Base-by-base conservation (phyloP, 148 eudicot genomes). In the Chenopodium berlandieri region DNA sequence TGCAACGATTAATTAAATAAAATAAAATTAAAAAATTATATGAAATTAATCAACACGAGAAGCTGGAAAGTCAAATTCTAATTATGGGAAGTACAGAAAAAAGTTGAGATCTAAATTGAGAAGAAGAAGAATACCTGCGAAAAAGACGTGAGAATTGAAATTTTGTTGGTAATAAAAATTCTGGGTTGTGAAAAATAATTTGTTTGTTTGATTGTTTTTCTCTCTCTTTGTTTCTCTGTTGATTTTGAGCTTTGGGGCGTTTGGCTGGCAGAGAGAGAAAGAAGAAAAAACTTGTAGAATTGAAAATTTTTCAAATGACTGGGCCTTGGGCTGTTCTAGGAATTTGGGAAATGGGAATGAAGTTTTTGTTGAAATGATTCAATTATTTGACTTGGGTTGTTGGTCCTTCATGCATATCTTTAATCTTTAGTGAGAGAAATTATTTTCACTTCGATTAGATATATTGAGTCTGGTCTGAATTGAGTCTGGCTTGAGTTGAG, bases 101-200 rank as follows among this genome's bases (percentile, higher is more conserved):
- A 17, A 34, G n/a, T 64, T 14, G 16, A 72, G 82, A 79, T 79
- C 85, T 74, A 65, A 82, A 31, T 14, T 8, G 23, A 4, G 75
- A 71, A 44, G 30, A 54, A 32, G 30, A n/a, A 79, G 48, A 30
- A 1, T 22, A 80, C 82, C 82, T 80, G 82, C 31, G 76, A n/a
- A 56, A n/a, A 70, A 31, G 27, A 71, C 13, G 76, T 79, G 14
- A 32, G 7, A 27, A 22, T 72, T 40, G 76, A 75, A 34, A 48
- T 50, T 22, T 50, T 56, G 19, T 37, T 73, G 14, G 68, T 4
- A 3, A 4, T 9, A 10, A 47, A 30, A 19, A 13, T 22, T 13
- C 14, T 71, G 1, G 48, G 25, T 16, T 40, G 14, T 62, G 75
- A 71, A 31, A 67, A 10, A 4, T 19, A 2, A 9, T 1, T 3